Conservation (phyloP, 1,139 yeast genomes). For the Blastobotrys arbuscula region DNA sequence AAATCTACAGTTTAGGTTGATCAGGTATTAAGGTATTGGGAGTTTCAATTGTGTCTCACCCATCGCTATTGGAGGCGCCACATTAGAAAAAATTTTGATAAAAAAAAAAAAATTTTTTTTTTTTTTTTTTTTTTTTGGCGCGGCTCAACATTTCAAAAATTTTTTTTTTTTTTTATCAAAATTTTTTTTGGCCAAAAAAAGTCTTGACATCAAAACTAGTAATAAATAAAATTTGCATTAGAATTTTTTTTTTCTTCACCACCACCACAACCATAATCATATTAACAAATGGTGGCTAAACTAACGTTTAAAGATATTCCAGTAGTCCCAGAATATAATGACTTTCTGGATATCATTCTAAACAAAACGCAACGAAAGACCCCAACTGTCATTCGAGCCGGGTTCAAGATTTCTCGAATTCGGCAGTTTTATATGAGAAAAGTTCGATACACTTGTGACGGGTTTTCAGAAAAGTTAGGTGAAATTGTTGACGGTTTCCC, state of each 20-base stretch:
- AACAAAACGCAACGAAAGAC: conserved; percentile 98
- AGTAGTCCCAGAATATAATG: conserved; percentile 85
- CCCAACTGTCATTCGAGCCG: conserved; percentile 95
- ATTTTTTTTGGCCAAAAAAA: neutral
- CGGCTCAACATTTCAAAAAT: conserved; percentile 5
- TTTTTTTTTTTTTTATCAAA: conserved; percentile 11
- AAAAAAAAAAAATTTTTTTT: too few relatives aligned
- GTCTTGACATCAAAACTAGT: neutral
- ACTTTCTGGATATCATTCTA: conserved; percentile 90
- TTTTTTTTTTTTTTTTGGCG: neutral
- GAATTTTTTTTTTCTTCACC: neutral
- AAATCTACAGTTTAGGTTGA: neutral
- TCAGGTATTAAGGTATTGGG: neutral
- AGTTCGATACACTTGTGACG: conserved; percentile 92
- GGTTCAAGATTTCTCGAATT: conserved; percentile 92
- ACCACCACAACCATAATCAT: neutral
- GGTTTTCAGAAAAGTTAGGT: conserved; percentile 85
- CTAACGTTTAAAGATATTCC: conserved; percentile 98
- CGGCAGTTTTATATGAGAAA: conserved; percentile 98
- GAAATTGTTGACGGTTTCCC: conserved; percentile 88
- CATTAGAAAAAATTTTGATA: neutral
- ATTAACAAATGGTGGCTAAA: conserved; percentile 55
- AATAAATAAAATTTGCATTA: too few relatives aligned
- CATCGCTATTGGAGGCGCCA: neutral
- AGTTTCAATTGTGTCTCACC: neutral